phyloP scores from a whole-genome alignment of 1,284 basidiomycete species.

The Irpex sp. region DNA sequence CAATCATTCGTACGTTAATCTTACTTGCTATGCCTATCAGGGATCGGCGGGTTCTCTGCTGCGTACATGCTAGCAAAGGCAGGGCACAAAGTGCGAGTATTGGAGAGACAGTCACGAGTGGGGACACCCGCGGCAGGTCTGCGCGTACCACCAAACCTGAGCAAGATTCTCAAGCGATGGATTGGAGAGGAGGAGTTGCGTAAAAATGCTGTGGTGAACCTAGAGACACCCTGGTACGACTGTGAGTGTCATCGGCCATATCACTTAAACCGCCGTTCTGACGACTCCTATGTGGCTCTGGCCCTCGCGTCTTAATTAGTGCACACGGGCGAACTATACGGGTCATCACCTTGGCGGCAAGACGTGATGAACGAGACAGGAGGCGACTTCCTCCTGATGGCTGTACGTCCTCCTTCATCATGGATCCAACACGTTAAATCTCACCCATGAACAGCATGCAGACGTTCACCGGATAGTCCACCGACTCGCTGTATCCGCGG shows the following conservation, averaged over 20 bases:
- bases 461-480: constrained; percentile 45
- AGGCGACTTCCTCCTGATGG: constrained; percentile 48
- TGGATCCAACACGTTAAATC: background rate
- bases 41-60: constrained; percentile 42
- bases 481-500: constrained; percentile 35
- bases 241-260: constrained; percentile 18
- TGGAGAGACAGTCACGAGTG: constrained; percentile 37
- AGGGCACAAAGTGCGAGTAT: constrained; percentile 49
- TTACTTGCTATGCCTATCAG: constrained; percentile 13
- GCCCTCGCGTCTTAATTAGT: constrained; percentile 27
- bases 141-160: constrained; percentile 50
- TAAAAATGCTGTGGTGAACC: constrained; percentile 28
- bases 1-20: background rate
- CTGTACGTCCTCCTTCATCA: constrained; percentile 31
- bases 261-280: background rate
- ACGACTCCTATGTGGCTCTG: background rate
- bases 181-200: constrained; percentile 38
- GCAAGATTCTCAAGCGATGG: constrained; percentile 50
- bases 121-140: constrained; percentile 35
- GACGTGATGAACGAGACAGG: constrained; percentile 52
- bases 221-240: constrained; percentile 26
- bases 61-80: constrained; percentile 44
- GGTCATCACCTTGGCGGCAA: constrained; percentile 46
- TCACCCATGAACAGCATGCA: constrained; percentile 10
- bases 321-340: constrained; percentile 40